Evolutionary conservation across 2,329 filamentous ascomycete genomes (phyloP).

Genomic region (Aspergillus hortae): DNA sequence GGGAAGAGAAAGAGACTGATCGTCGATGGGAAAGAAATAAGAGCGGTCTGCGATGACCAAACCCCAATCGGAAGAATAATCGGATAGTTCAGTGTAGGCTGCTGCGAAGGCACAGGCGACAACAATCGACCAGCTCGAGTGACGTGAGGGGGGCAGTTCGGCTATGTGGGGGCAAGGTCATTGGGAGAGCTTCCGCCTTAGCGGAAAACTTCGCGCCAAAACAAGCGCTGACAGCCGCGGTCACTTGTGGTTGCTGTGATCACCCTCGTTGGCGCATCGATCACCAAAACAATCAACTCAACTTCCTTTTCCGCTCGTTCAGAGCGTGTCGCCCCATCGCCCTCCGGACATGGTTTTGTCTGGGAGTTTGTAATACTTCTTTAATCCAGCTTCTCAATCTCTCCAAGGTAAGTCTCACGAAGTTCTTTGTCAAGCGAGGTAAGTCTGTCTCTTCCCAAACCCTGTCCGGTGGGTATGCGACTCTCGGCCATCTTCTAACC

Average conservation of each 20-base stretch:
- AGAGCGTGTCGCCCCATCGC: not conserved
- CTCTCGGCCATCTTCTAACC: not conserved
- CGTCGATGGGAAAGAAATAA: not conserved
- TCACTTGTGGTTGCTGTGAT: conserved; percentile 10
- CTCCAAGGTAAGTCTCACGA: conserved; percentile 17
- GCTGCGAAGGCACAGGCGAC: not conserved
- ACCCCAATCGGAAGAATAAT: too few relatives aligned
- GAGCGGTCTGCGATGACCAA: not conserved
- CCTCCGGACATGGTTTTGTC: conserved; percentile 7
- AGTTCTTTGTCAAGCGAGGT: conserved; percentile 2
- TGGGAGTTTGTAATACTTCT: conserved; percentile 3
- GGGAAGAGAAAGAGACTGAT: not conserved
- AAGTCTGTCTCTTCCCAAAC: not conserved
- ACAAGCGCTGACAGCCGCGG: conserved; percentile 10
- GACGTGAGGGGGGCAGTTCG: conserved; percentile 13
- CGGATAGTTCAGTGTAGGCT: not conserved
- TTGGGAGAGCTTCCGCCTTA: conserved; percentile 8
- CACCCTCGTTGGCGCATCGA: conserved; percentile 10
- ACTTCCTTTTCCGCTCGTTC: not conserved
- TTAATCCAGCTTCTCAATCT: conserved; percentile 1
- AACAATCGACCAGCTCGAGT: not conserved
- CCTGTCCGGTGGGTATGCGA: not conserved
- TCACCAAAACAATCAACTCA: conserved; percentile 18
- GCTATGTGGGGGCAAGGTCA: conserved; percentile 15
- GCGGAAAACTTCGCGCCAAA: conserved; percentile 16